Evolutionary conservation across 163 green algal genomes (phyloP).

Genomic region (Scenedesmus sp.): DNA sequence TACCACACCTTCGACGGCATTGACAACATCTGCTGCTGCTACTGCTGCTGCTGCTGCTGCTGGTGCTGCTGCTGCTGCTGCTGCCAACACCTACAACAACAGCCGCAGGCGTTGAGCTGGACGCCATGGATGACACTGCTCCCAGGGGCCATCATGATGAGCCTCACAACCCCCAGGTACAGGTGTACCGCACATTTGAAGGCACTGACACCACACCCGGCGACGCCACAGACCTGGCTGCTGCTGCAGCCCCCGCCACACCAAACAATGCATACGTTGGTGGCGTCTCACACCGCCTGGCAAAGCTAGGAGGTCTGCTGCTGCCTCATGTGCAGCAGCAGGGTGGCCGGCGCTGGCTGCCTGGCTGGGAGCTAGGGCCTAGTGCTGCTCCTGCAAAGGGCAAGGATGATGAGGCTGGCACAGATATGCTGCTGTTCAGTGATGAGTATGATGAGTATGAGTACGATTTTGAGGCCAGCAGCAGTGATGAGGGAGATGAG

Average conservation of each 20-base stretch:
- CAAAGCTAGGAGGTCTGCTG: background rate
- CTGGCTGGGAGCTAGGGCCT: background rate
- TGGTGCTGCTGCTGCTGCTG: background rate
- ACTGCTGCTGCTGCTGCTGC: background rate
- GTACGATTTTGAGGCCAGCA: background rate
- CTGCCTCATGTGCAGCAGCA: background rate
- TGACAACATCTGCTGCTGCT: background rate
- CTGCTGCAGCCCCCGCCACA: background rate
- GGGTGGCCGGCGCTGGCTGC: background rate
- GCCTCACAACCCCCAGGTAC: background rate
- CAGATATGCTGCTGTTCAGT: background rate
- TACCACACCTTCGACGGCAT: too few relatives aligned
- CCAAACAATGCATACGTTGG: background rate
- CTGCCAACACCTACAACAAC: background rate
- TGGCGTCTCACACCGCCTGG: background rate
- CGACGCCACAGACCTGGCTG: background rate
- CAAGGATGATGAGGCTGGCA: background rate
- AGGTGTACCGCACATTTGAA: background rate
- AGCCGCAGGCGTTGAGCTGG: background rate
- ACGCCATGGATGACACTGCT: background rate
- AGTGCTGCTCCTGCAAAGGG: background rate
- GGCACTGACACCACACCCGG: background rate
- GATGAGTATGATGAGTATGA: constrained; percentile 36
- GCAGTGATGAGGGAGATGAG: background rate
- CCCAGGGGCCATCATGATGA: too few relatives aligned